Base-by-base conservation (phyloP, 2,329 filamentous ascomycete genomes). In the Emericellopsis cladophorae region DNA sequence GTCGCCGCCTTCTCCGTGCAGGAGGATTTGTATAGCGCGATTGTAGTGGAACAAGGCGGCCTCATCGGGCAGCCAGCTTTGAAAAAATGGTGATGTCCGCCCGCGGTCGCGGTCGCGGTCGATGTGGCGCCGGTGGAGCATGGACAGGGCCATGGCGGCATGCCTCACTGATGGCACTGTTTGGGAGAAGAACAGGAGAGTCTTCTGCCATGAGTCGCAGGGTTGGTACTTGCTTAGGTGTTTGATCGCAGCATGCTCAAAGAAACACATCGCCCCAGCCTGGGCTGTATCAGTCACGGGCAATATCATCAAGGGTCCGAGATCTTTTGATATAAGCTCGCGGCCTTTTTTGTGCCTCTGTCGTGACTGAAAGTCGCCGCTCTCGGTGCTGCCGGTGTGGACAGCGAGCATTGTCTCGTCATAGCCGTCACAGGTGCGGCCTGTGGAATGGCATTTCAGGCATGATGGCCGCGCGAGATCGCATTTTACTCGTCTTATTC, bases 371-470 rank as follows among this genome's bases (percentile, higher is more conserved):
- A 3, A 2, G 18, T 21, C 18, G 31, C 11, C 18, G 31, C 11
- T 12, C 11, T 15, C 31, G 3, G 11, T 6, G 36, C 40, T 36
- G 15, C 24, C 24, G 31, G 39, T 34, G 12, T 36, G 14, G 31
- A 31, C 39, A 38, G 42, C 12, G 41, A 39, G 36, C 23, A 43
- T 37, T 15, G 37, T 39, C 44, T 49, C 45, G 42, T 31, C 39
- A 46, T 59, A 63, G 45, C 59, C 59, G 34, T 62, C 59, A 46
- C 60, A 63, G 31, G 48, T 54, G 38, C 59, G 59, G 44, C 59
- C 59, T 18, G 59, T 63, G 22, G 56, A 60, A 15, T 42, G 33
- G 45, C 59, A 62, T 52, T 57, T 62, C 39, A 50, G 36, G 49
- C 60, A 62, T 41, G 49, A 55, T 44, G 58, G 59, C 39, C 12